Percentiles rank a stretch among this genome's conserved stretches.
These are phyloP conservation scores for Colletotrichum australisinense DNA, from an alignment of 2,329 filamentous ascomycete genomes.

Conservation along the genomic window DNA sequence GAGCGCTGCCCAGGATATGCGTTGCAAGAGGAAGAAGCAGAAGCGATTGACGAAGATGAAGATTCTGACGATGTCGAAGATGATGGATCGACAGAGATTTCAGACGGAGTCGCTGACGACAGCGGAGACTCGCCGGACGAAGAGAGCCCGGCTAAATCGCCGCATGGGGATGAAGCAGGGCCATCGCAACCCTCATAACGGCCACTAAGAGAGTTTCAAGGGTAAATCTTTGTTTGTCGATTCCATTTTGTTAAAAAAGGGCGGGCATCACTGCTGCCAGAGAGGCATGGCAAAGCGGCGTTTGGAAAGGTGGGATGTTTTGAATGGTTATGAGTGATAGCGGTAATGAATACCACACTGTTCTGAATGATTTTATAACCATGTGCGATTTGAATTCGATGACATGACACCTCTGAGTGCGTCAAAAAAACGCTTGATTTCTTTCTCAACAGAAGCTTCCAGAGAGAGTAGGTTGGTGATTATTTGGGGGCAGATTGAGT, in stretches of 20 bases:
- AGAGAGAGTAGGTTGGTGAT: not conserved
- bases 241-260: constrained; percentile 26
- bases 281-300: constrained; percentile 34
- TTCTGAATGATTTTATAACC: not conserved
- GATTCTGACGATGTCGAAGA: constrained; percentile 48
- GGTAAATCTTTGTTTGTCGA: not conserved
- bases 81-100: constrained; percentile 44
- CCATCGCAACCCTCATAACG: constrained; percentile 1
- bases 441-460: not conserved
- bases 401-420: not conserved
- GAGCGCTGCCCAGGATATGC: constrained; percentile 70
- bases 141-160: constrained; percentile 27
- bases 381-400: not conserved
- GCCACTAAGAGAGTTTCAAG: not conserved
- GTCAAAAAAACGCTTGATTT: no score
- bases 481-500: not conserved
- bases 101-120: constrained; percentile 40
- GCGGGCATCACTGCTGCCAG: constrained; percentile 30
- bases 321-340: constrained; percentile 29
- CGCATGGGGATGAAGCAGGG: not conserved
- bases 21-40: constrained; percentile 55
- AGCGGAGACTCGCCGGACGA: constrained; percentile 38
- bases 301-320: constrained; percentile 24
- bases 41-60: constrained; percentile 42
- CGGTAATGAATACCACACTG: constrained; percentile 34